A percentile compares a stretch with the other conserved stretches of the same genome.
phyloP scores from a whole-genome alignment of 2,329 filamentous ascomycete species.

The Alternaria rosae region DNA sequence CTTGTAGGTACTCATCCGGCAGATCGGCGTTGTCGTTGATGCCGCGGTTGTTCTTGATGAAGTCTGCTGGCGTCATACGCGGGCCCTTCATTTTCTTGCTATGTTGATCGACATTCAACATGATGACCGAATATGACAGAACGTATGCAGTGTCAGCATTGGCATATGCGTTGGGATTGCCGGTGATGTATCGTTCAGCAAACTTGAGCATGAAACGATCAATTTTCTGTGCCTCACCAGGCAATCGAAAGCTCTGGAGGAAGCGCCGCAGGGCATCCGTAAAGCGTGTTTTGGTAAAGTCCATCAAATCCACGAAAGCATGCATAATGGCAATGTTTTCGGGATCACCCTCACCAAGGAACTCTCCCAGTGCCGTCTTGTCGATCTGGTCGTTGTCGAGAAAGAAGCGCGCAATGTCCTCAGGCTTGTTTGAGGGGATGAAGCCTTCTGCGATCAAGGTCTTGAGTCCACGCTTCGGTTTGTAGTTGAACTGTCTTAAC shows the following conservation, averaged over 20 bases:
- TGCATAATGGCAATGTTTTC: constrained; percentile 98
- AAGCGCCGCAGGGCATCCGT: constrained; percentile 92
- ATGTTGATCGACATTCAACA: constrained; percentile 96
- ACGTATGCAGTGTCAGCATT: constrained; percentile 99
- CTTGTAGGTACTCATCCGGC: constrained; percentile 87
- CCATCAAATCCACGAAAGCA: constrained; percentile 94
- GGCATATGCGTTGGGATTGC: constrained; percentile 96
- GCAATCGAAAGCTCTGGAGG: constrained; percentile 90
- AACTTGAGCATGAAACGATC: constrained; percentile 99
- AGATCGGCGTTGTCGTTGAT: constrained; percentile 97
- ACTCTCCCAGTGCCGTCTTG: constrained; percentile 93
- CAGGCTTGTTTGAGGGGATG: constrained; percentile 77
- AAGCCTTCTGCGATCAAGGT: constrained; percentile 83
- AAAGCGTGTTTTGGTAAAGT: constrained; percentile 89
- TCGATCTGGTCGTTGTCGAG: constrained; percentile 82
- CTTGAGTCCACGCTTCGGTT: constrained; percentile 93
- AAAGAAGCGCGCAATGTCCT: constrained; percentile 86
- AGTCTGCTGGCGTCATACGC: constrained; percentile 95
- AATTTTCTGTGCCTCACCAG: constrained; percentile 97
- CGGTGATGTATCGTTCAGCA: constrained; percentile 91
- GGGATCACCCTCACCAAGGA: constrained; percentile 88
- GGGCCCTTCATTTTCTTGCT: constrained; percentile 81
- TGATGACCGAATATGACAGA: constrained; percentile 92
- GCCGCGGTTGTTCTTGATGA: constrained; percentile 98
- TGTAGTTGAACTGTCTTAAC: constrained; percentile 94